Percentiles rank a stretch among this genome's conserved stretches.
Evolutionary conservation across 176 grass and related monocot species (phyloP).

Genomic region (Pontederia paniculata): DNA sequence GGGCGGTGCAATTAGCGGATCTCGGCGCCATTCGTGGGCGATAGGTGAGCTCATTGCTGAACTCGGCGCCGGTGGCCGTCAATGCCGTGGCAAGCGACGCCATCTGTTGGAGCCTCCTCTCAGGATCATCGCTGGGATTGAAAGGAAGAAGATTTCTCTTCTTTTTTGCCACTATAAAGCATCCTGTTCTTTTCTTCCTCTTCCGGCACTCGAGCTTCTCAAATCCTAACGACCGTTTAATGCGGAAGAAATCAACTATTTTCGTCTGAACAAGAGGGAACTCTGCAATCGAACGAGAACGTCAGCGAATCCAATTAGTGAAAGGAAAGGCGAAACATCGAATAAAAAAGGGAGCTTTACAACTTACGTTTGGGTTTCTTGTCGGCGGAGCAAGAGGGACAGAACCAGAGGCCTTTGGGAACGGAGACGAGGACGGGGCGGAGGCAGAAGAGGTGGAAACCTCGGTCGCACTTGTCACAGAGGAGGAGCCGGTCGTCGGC

Average conservation of each 20-base stretch:
- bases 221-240: slow-evolving; percentile 28
- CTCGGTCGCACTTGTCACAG: slow-evolving; percentile 71
- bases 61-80: slow-evolving; percentile 63
- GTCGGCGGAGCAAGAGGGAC: slow-evolving; percentile 45
- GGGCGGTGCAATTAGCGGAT: slow-evolving; percentile 40
- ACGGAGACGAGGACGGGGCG: slow-evolving; percentile 72
- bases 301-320: not conserved
- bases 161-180: slow-evolving; percentile 41
- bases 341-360: not conserved
- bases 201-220: slow-evolving; percentile 30
- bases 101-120: slow-evolving; percentile 63
- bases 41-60: slow-evolving; percentile 85
- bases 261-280: slow-evolving; percentile 80
- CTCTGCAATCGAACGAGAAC: slow-evolving; percentile 26
- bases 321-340: not conserved
- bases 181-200: slow-evolving; percentile 37
- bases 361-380: slow-evolving; percentile 50
- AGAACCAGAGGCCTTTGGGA: slow-evolving; percentile 73
- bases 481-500: slow-evolving; percentile 57
- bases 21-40: slow-evolving; percentile 50
- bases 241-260: slow-evolving; percentile 97
- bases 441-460: slow-evolving; percentile 92
- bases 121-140: slow-evolving; percentile 41
- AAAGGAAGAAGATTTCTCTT: slow-evolving; percentile 62
- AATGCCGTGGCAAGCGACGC: slow-evolving; percentile 81